Conservation (phyloP, 148 eudicot species). For the Vaccinium myrtillus region DNA sequence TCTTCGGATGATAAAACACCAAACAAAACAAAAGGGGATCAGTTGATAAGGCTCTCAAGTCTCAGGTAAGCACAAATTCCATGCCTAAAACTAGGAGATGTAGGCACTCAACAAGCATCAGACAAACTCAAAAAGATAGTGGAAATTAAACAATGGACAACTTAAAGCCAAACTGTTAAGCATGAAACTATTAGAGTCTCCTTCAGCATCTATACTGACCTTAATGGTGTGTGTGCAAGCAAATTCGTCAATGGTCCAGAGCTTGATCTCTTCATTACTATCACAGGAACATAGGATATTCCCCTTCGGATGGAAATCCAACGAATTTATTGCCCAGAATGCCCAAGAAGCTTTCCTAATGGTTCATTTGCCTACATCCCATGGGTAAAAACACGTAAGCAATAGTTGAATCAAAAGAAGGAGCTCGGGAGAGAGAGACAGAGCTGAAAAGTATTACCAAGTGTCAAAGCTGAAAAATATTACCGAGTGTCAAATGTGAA, state of each 20-base stretch:
- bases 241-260: constrained; percentile 34
- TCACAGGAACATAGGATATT: constrained; percentile 57
- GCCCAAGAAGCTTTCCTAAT: constrained; percentile 32
- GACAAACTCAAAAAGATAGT: not conserved
- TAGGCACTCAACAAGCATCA: not conserved
- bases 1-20: too few species aligned
- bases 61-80: not conserved
- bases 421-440: not conserved
- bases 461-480: not conserved
- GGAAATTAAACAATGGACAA: too few species aligned
- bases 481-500: not conserved
- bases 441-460: too few species aligned
- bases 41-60: too few species aligned
- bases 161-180: too few species aligned
- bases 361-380: constrained; percentile 26
- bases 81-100: not conserved
- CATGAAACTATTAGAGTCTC: not conserved
- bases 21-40: too few species aligned
- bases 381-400: not conserved
- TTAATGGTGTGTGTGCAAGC: constrained; percentile 31
- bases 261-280: constrained; percentile 33
- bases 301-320: constrained; percentile 55
- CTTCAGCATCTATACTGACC: constrained; percentile 25
- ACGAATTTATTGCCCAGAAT: constrained; percentile 35
- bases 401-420: not conserved